phyloP scores from a whole-genome alignment of 2,329 filamentous ascomycete species.

The Claviceps cyperi region DNA sequence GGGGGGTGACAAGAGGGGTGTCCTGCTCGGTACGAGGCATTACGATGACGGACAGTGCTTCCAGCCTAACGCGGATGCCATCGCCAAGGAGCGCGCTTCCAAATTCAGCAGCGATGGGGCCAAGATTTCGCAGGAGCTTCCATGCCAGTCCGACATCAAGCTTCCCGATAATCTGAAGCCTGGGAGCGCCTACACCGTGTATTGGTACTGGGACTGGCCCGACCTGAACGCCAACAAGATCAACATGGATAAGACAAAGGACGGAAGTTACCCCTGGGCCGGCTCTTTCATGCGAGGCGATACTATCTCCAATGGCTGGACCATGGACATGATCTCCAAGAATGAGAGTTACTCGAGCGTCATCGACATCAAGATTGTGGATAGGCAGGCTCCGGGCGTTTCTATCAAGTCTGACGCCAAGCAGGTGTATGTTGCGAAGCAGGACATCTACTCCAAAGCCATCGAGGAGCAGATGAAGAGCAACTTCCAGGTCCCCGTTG shows the following conservation, averaged over 20 bases:
- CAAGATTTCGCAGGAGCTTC: conserved; percentile 44
- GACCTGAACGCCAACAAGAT: conserved; percentile 33
- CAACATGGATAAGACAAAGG: conserved; percentile 23
- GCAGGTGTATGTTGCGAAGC: conserved; percentile 19
- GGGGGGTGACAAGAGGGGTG: conserved; percentile 66
- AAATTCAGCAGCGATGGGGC: conserved; percentile 39
- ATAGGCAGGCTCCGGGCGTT: conserved; percentile 11
- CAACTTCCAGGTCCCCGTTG: conserved; percentile 30
- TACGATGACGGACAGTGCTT: conserved; percentile 90
- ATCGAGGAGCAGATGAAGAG: conserved; percentile 30
- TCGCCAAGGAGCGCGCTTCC: conserved; percentile 44
- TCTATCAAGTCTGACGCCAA: conserved; percentile 11
- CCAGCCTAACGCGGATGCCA: conserved; percentile 49
- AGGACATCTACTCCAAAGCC: conserved; percentile 28
- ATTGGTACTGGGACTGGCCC: conserved; percentile 97
- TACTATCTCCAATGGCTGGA: conserved; percentile 22
- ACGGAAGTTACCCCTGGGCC: conserved; percentile 28
- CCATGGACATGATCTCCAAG: conserved; percentile 17
- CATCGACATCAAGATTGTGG: conserved; percentile 25
- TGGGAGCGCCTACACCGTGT: conserved; percentile 60
- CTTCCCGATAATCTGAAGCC: conserved; percentile 52
- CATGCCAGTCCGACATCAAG: conserved; percentile 70
- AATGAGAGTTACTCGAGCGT: conserved; percentile 29
- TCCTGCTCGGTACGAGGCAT: conserved; percentile 60
- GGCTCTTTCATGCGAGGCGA: conserved; percentile 26